A percentile compares a stretch with the other conserved stretches of the same genome.
Evolutionary conservation across 1,284 basidiomycete genomes (phyloP).

Genomic region (Psilocybe mexicana): DNA sequence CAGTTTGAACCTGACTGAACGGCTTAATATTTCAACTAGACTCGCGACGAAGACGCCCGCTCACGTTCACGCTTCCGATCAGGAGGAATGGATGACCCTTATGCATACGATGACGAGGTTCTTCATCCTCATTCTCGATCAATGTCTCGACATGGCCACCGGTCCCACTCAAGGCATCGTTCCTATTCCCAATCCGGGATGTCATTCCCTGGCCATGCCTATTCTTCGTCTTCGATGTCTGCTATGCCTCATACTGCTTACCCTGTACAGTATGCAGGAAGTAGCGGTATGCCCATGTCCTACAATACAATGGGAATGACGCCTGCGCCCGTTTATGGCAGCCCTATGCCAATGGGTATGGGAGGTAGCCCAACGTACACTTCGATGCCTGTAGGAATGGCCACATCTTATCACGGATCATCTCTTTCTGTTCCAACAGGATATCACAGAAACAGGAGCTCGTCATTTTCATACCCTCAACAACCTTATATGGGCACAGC

Average conservation of each 20-base stretch:
- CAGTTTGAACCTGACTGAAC: constrained; percentile 7
- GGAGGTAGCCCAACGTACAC: constrained; percentile 21
- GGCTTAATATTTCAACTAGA: constrained; percentile 25
- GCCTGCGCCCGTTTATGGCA: constrained; percentile 15
- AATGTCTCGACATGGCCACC: constrained; percentile 20
- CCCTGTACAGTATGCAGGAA: constrained; percentile 23
- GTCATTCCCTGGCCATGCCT: constrained; percentile 24
- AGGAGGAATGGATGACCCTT: constrained; percentile 35
- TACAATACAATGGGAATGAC: constrained; percentile 18
- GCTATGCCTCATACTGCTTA: constrained; percentile 22
- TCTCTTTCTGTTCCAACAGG: constrained; percentile 27
- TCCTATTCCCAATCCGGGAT: constrained; percentile 22
- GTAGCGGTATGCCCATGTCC: constrained; percentile 21
- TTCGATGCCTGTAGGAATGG: constrained; percentile 23
- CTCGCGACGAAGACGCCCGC: constrained; percentile 35
- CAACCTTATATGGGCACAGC: constrained; percentile 28
- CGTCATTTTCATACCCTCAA: constrained; percentile 34
- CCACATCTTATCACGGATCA: constrained; percentile 22
- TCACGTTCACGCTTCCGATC: constrained; percentile 34
- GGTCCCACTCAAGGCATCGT: constrained; percentile 32
- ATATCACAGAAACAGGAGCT: constrained; percentile 30
- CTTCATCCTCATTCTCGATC: constrained; percentile 30
- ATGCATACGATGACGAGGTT: constrained; percentile 37
- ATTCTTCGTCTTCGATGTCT: constrained; percentile 18
- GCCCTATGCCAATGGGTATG: constrained; percentile 23